A percentile compares a stretch with the other conserved stretches of the same genome.
Conservation (phyloP, 495 filamentous ascomycete species). For the Immersiella caudata region DNA sequence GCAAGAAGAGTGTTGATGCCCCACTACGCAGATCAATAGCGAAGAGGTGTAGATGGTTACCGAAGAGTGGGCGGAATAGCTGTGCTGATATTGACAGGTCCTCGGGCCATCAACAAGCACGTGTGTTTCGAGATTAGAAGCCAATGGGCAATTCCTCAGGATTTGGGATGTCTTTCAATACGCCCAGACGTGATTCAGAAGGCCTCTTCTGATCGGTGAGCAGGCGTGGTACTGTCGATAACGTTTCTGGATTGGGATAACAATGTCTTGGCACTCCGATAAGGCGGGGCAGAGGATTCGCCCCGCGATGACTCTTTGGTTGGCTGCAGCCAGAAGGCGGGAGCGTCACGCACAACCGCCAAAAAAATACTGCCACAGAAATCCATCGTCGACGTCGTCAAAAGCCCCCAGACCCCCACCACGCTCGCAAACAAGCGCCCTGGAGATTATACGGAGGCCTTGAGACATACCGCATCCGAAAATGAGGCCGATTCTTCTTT, state of each 20-base stretch:
- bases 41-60: too few relatives aligned
- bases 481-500: conserved; percentile 94
- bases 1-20: neutral
- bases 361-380: conserved; percentile 33
- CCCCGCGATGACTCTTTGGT: conserved; percentile 30
- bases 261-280: neutral
- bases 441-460: neutral
- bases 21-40: neutral
- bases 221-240: neutral
- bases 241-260: neutral
- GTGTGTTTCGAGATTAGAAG: too few relatives aligned
- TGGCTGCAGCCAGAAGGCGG: neutral
- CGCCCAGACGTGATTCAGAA: too few relatives aligned
- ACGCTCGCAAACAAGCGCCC: neutral
- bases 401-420: conserved; percentile 4
- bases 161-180: too few relatives aligned
- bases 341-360: conserved; percentile 39
- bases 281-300: conserved; percentile 29
- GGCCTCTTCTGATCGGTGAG: neutral
- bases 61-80: too few relatives aligned
- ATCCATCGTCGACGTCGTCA: conserved; percentile 2
- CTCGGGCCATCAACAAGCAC: too few relatives aligned
- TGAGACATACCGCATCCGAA: conserved; percentile 28
- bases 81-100: too few relatives aligned
- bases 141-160: too few relatives aligned